Percentiles rank a stretch among this genome's conserved stretches.
phyloP scores from a whole-genome alignment of 140 eudicot genomes.

The Erigeron philadelphicus region DNA sequence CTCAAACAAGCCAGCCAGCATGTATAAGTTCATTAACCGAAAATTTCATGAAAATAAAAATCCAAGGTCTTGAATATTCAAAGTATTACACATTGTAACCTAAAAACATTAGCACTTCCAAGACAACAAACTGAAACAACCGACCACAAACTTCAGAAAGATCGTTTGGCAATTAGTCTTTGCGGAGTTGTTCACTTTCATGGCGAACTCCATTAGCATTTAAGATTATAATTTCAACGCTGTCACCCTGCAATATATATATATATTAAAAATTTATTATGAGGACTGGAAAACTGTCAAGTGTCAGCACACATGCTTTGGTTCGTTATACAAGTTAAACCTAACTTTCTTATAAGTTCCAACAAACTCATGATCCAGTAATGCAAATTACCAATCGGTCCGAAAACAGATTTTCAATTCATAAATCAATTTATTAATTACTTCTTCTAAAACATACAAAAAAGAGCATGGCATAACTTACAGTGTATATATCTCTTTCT shows the following conservation, averaged over 20 bases:
- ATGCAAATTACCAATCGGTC: background rate
- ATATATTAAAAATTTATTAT: background rate
- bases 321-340: too few species aligned
- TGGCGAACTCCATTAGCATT: slow-evolving; percentile 65
- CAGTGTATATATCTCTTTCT: slow-evolving; percentile 95
- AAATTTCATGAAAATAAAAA: slow-evolving; percentile 23
- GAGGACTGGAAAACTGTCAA: background rate
- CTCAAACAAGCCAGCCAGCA: background rate
- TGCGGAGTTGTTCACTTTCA: slow-evolving; percentile 80
- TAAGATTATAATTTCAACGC: slow-evolving; percentile 69
- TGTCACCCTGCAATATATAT: slow-evolving; percentile 65
- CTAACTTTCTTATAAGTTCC: too few species aligned
- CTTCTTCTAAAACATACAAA: background rate
- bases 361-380: too few species aligned
- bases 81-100: slow-evolving; percentile 3
- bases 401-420: background rate
- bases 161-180: slow-evolving; percentile 38
- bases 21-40: slow-evolving; percentile 18
- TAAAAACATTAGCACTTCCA: background rate
- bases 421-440: background rate
- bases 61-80: slow-evolving; percentile 14
- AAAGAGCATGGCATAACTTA: slow-evolving; percentile 31
- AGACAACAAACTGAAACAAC: background rate
- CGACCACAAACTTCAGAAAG: slow-evolving; percentile 22
- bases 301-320: background rate